Percentiles rank a stretch among this genome's conserved stretches.
These are phyloP conservation scores for Colletotrichum sp. DNA, from an alignment of 2,329 filamentous ascomycete species.

Conservation along the genomic window DNA sequence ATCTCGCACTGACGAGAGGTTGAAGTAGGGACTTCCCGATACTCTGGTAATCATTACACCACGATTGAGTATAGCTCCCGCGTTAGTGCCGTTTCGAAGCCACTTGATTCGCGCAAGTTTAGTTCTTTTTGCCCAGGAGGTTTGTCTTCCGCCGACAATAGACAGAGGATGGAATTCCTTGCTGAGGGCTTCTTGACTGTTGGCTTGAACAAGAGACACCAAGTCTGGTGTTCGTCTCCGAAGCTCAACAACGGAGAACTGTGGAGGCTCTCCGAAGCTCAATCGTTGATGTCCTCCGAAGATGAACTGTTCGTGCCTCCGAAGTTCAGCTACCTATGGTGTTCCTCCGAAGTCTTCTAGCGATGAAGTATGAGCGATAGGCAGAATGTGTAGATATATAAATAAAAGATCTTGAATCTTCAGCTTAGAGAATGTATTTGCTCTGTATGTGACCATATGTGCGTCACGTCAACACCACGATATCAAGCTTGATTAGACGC, in stretches of 20 bases:
- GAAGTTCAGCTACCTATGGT: not conserved
- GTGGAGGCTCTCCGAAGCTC: not conserved
- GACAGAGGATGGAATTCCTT: not conserved
- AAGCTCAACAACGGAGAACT: not conserved
- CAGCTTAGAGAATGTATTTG: fast-evolving
- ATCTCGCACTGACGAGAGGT: not conserved
- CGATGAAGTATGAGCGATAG: not conserved
- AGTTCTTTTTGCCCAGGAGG: fast-evolving
- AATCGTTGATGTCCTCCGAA: not conserved
- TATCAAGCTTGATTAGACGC: not conserved
- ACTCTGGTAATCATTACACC: not conserved
- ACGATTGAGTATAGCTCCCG: not conserved
- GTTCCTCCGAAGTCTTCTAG: fast-evolving
- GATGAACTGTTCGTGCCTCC: not conserved
- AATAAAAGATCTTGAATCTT: not conserved
- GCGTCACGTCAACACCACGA: not conserved
- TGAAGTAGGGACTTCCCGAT: not conserved
- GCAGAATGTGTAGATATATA: not conserved
- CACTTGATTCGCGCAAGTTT: not conserved
- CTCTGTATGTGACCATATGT: not conserved
- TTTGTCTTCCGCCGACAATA: fast-evolving
- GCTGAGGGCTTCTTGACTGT: fast-evolving
- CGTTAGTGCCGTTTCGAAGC: not conserved
- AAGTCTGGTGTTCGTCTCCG: not conserved
- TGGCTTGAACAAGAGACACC: not conserved